Evolutionary conservation across 2,329 filamentous ascomycete species (phyloP).

Genomic region (Whalleya microplaca): DNA sequence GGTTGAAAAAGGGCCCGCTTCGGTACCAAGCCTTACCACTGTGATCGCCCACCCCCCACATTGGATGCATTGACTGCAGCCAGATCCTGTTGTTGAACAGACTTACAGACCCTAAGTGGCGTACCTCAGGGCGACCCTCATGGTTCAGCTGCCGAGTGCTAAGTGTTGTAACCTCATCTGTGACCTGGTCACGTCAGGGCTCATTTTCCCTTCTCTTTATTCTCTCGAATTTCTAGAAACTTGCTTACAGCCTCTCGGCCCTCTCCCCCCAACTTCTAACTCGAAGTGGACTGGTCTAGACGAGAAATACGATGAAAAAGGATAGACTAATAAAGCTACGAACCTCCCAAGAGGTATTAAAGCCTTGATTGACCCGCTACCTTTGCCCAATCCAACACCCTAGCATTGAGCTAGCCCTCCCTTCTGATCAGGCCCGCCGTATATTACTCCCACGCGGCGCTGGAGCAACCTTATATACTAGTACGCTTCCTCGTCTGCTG

Average conservation of each 20-base stretch:
- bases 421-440: constrained; percentile 24
- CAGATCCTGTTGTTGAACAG: constrained; percentile 31
- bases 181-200: constrained; percentile 27
- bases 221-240: constrained; percentile 8
- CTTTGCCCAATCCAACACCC: constrained; percentile 22
- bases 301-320: constrained; percentile 23
- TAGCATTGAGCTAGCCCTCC: constrained; percentile 22
- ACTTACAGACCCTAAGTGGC: constrained; percentile 27
- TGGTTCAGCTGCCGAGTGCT: constrained; percentile 29
- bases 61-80: constrained; percentile 30
- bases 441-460: constrained; percentile 28
- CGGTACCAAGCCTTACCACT: constrained; percentile 29
- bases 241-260: constrained; percentile 19
- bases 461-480: constrained; percentile 20
- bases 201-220: constrained; percentile 9
- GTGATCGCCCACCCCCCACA: constrained; percentile 32
- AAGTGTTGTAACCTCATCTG: constrained; percentile 24
- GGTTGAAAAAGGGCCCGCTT: constrained; percentile 21
- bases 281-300: constrained; percentile 26
- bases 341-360: constrained; percentile 31
- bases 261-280: constrained; percentile 21
- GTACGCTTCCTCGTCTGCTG: constrained; percentile 20
- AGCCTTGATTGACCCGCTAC: constrained; percentile 30
- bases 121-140: constrained; percentile 24
- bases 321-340: constrained; percentile 12